Percentiles rank a stretch among this genome's conserved stretches.
These are phyloP conservation scores for Anethum foeniculum DNA, from an alignment of 140 eudicot species.

Conservation along the genomic window DNA sequence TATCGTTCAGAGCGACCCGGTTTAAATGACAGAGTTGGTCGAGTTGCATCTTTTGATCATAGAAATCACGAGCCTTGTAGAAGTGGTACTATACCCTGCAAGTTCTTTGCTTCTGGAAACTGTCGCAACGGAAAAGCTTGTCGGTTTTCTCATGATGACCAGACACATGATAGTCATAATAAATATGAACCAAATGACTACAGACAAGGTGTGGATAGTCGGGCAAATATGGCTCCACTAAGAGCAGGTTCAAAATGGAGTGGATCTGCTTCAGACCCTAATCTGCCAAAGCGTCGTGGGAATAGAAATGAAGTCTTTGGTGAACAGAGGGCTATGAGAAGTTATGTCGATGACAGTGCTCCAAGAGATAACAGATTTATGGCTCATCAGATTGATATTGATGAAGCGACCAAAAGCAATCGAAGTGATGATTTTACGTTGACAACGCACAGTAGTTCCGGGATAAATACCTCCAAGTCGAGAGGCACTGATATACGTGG, in stretches of 20 bases:
- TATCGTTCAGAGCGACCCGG: not conserved
- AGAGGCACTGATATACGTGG: not conserved
- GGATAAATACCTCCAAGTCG: not conserved
- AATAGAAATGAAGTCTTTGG: not conserved
- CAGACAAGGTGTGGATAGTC: not conserved
- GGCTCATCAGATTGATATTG: slow-evolving; percentile 1
- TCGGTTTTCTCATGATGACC: slow-evolving; percentile 12
- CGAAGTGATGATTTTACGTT: not conserved
- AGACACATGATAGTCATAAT: not conserved
- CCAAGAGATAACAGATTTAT: slow-evolving; percentile 5
- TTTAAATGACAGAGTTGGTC: slow-evolving; percentile 4
- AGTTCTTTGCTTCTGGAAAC: slow-evolving; percentile 17
- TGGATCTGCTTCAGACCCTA: not conserved
- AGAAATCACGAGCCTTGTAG: slow-evolving; percentile 12
- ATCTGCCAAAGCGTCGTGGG: not conserved
- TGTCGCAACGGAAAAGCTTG: slow-evolving; percentile 16
- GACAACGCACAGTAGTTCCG: not conserved
- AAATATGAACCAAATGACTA: not conserved
- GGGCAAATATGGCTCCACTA: not conserved
- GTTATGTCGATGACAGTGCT: not conserved
- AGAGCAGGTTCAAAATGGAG: slow-evolving; percentile 13
- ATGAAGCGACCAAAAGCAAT: not conserved
- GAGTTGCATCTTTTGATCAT: not conserved
- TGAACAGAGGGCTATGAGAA: not conserved
- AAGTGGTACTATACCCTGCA: not conserved